Conservation (phyloP, 345 rosid genomes). For the Aquilaria yunnanensis region DNA sequence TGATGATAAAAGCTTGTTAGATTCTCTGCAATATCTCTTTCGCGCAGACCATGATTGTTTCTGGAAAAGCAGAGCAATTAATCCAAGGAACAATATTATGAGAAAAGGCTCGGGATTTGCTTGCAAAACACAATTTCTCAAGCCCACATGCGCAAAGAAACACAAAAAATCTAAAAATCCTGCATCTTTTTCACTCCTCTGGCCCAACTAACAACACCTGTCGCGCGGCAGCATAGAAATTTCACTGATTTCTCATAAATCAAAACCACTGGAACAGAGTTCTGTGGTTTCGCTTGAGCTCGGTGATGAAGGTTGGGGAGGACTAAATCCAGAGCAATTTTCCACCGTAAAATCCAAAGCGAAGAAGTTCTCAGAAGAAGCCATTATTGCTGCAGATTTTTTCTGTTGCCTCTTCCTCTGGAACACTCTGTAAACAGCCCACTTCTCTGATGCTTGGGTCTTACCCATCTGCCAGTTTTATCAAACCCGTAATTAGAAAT, state of each 20-base stretch:
- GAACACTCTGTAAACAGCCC: slow-evolving; percentile 61
- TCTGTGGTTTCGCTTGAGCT: slow-evolving; percentile 44
- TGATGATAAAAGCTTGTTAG: slow-evolving; percentile 15
- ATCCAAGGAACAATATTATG: slow-evolving; percentile 1
- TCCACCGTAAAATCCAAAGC: slow-evolving; percentile 31
- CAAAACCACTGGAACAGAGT: slow-evolving; percentile 19
- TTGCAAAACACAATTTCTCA: slow-evolving; percentile 18
- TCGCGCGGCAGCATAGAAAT: slow-evolving; percentile 12
- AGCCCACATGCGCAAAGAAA: neutral
- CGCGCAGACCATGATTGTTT: slow-evolving; percentile 15
- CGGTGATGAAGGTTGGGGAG: slow-evolving; percentile 49
- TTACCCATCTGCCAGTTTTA: slow-evolving; percentile 27
- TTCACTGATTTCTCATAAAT: slow-evolving; percentile 28
- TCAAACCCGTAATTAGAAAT: neutral
- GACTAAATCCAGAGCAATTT: slow-evolving; percentile 23
- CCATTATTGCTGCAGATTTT: slow-evolving; percentile 6
- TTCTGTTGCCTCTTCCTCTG: slow-evolving; percentile 43
- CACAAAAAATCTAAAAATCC: slow-evolving; percentile 4
- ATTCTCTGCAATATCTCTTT: slow-evolving; percentile 14
- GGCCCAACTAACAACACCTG: slow-evolving; percentile 7
- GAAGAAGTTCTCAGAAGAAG: neutral
- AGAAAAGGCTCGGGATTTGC: slow-evolving; percentile 12
- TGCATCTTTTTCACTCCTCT: neutral
- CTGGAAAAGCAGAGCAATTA: neutral
- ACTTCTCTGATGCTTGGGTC: slow-evolving; percentile 32